Evolutionary conservation across 352 stramenopile species (phyloP), one percentile per base, ranked within the genome.

Genomic region (Pythium vanterpoolii): DNA sequence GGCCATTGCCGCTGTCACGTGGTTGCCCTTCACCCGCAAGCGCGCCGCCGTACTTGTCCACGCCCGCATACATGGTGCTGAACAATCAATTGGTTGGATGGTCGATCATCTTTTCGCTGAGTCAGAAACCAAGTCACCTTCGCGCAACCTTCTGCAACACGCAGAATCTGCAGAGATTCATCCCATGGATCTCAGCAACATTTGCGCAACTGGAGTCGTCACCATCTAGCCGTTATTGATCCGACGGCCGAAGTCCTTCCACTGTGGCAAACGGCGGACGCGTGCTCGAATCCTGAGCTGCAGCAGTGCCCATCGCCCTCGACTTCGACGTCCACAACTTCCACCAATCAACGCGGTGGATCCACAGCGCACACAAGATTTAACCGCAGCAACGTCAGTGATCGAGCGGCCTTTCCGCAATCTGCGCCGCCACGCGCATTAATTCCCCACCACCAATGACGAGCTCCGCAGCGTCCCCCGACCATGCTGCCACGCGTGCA

Each of bases 1-100:
- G 49, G 31, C 58, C 52, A 5, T 21, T n/a, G 13, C 27, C 27
- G 8, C 56, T 51, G 28, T 61, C 63, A 7, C 69, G 69, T 9
- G 78, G 66, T 30, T 87, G 75, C 43, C 79, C 78, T 42, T 88
- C 79, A 51, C 83, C 83, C 24, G 84, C 83, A 31, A 93, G 47
- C 3, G 73, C 74, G 28, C 83, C 83, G 39, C 83, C 79, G 59
- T 93, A 93, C 76, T 93, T 93, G 79, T 93, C 83, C 39, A 86
- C 73, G 2, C 83, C 83, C 0, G 79, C 80, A 64, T 93, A 93
- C 83, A 93, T 92, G 62, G 33, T 16, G 30, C 8, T 48, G 27
- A 27, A 18, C 13, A 11, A 46, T 46, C n/a, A n/a, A n/a, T 24
- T 49, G 56, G 30, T 38, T 46, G 57, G 24, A 40, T 67, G 43